These are phyloP conservation scores for Cicer cuneatum DNA, from an alignment of 306 rosid genomes.

Conservation along the genomic window DNA sequence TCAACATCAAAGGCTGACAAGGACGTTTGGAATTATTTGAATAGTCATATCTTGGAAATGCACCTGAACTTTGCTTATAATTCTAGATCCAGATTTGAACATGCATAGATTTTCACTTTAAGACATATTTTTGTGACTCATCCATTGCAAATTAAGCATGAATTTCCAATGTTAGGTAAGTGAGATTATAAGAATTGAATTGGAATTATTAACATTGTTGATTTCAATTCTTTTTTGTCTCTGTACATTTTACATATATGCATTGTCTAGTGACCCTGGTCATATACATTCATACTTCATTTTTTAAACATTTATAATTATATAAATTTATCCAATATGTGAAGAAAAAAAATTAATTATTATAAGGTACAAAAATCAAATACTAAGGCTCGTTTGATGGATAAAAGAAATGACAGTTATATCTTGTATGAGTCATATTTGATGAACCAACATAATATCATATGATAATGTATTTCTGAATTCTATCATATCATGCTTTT, in stretches of 20 bases:
- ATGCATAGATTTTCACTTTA: conserved; percentile 37
- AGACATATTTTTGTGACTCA: conserved; percentile 8
- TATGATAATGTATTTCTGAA: no score
- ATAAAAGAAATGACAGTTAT: no score
- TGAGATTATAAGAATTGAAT: background rate
- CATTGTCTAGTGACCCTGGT: background rate
- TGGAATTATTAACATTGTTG: conserved; percentile 18
- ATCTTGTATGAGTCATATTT: no score
- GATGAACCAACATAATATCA: no score
- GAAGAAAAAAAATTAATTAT: no score
- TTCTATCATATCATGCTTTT: no score
- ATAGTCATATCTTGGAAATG: conserved; percentile 35
- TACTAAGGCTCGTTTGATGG: no score
- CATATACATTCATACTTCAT: background rate
- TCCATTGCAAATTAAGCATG: background rate
- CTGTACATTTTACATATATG: background rate
- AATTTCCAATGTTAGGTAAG: conserved; percentile 22
- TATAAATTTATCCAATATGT: background rate
- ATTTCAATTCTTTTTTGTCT: background rate
- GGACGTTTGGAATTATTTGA: conserved; percentile 18
- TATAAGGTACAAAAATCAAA: background rate
- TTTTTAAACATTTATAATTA: background rate
- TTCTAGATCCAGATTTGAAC: conserved; percentile 27
- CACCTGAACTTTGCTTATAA: conserved; percentile 35
- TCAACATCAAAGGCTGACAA: conserved; percentile 37